Evolutionary conservation across 2,329 filamentous ascomycete genomes (phyloP), one percentile per base, ranked within the genome.

Genomic region (Stemphylium beticola): DNA sequence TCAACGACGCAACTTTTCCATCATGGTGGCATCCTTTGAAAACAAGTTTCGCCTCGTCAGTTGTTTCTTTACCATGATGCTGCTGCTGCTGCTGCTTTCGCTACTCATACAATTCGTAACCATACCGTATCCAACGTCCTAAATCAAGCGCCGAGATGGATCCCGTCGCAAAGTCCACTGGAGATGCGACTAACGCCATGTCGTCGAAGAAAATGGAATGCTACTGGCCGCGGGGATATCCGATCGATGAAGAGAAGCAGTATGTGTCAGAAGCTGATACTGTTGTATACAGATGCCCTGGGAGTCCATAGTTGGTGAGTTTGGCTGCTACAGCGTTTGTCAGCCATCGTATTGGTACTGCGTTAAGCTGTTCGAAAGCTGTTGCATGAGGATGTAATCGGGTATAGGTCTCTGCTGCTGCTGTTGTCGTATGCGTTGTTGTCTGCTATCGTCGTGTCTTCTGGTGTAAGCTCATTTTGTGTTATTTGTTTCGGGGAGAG

Each of bases 311-410:
- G 4, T 17, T 12, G 7, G 12, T 18, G 4, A 18, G 32, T 14
- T 29, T 10, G 20, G 4, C 20, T 22, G 20, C 20, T 12, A 15
- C 31, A 38, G n/a, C 2, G 12, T 17, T 17, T 20, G 20, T 37
- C 31, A 43, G 57, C 18, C 17, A 17, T 37, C 24, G 46, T 60
- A 63, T 60, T 53, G 31, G 58, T 61, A 58, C 52, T 61, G 39
- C 32, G 54, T 60, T 54, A 60, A 52, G 51, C 45, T 57, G 46
- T 32, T 52, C 37, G 50, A 59, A 62, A 57, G 49, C 55, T 62
- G 52, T 61, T 54, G 7, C 17, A 12, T 59, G 58, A 56, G 37
- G 42, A 64, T 58, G 39, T 38, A 29, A 34, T 57, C 53, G 26
- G 43, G 12, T 36, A 29, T 34, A 26, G 31, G 24, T 36, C 44